Base-by-base conservation (phyloP, 225 moss, liverwort and hornwort species). In the Sphagnum tenellum region DNA sequence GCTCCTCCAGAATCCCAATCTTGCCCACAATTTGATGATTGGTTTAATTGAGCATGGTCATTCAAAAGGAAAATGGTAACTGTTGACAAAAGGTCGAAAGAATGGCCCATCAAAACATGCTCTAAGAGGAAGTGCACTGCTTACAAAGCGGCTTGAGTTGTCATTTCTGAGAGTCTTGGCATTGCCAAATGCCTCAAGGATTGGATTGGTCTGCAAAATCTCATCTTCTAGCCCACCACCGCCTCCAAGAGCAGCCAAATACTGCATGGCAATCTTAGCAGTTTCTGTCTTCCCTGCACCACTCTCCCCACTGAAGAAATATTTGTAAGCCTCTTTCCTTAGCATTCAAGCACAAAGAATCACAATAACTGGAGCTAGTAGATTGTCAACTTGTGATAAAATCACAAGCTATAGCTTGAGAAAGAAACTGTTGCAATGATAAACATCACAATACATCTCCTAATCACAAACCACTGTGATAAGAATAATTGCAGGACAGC, bases 231-330 rank as follows among this genome's bases (percentile, higher is more conserved):
- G 77, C 65, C 98, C 98, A 70, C 87, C 89, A 70, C 98, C 90
- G 45, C 98, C 98, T 69, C 98, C 98, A 58, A 98, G 89, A 59
- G 93, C 93, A 70, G 98, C 98, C 66, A 98, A 64, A 76, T 98
- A 98, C 54, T 98, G 98, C 98, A 98, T 98, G 49, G 98, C 89
- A 54, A 98, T 98, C 77, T 98, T 98, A 0, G 98, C 98, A 55
- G 98, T 98, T 82, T 98, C 98, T 2, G 98, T 98, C 76, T 98
- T 98, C 50, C 98, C 98, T 62, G 98, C 98, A 74, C 98, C 98
- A 74, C 98, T 98, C 79, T 98, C 98, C 61, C 98, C 98, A 82
- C 98, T 98, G 72, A 59, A 69, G 8, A 71, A 46, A 59, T 3
- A 14, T 13, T 4, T 47, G 59, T 56, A 12, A 67, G 12, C 57